Evolutionary conservation across 257 asterid genomes (phyloP).

Genomic region (Plantago elongata): DNA sequence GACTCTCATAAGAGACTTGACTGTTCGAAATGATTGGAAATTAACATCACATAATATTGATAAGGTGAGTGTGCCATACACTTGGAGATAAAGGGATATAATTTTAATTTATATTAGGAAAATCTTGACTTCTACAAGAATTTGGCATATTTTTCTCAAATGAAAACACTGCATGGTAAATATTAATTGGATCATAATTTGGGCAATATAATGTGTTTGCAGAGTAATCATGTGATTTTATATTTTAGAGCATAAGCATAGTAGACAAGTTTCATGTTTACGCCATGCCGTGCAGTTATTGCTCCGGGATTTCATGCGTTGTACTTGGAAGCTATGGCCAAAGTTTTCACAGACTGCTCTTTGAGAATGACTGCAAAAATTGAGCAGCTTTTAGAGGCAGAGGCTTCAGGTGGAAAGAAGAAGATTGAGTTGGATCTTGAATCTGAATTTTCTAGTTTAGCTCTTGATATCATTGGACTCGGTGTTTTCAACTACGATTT

Average conservation of each 20-base stretch:
- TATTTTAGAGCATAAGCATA: neutral
- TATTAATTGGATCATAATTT: neutral
- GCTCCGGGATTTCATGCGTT: constrained; percentile 88
- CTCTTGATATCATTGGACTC: constrained; percentile 91
- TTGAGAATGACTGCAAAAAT: constrained; percentile 59
- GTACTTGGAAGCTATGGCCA: constrained; percentile 95
- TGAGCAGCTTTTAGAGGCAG: constrained; percentile 58
- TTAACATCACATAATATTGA: no score
- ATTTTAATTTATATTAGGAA: no score
- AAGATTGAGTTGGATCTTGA: constrained; percentile 76
- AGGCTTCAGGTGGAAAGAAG: constrained; percentile 46
- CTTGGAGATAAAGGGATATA: no score
- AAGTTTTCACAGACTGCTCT: constrained; percentile 76
- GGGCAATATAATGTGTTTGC: neutral
- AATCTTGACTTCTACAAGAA: no score
- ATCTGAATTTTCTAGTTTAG: constrained; percentile 91
- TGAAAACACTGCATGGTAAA: neutral
- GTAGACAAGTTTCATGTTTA: neutral
- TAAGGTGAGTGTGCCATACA: no score
- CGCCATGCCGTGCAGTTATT: constrained; percentile 49
- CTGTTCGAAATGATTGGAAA: no score
- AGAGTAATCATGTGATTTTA: neutral
- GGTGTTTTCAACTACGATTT: constrained; percentile 92
- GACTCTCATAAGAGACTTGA: no score
- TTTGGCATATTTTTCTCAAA: no score